These are phyloP conservation scores for Schoenoplectus tabernaemontani DNA, from an alignment of 202 grass and related monocot genomes.

Conservation along the genomic window DNA sequence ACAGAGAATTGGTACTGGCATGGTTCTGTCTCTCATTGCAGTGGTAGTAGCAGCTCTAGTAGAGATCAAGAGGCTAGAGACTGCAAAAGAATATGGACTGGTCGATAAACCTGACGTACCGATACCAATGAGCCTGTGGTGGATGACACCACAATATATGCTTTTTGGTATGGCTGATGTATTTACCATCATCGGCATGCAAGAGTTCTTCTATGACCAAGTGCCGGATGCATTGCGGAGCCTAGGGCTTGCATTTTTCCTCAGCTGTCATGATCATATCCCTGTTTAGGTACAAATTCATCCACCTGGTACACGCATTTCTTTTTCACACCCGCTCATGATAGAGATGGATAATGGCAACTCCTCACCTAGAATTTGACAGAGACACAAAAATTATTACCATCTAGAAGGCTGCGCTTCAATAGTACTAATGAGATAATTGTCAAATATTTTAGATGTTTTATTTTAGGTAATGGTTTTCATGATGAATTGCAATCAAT, in stretches of 20 bases:
- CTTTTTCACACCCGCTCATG: too few relatives aligned
- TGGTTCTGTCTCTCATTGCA: conserved; percentile 34
- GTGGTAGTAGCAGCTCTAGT: conserved; percentile 47
- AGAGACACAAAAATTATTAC: too few relatives aligned
- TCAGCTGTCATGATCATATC: too few relatives aligned
- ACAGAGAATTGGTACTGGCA: conserved; percentile 58
- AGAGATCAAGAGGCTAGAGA: conserved; percentile 42
- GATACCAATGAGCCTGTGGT: conserved; percentile 69
- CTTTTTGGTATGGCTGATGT: conserved; percentile 43
- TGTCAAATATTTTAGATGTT: too few relatives aligned
- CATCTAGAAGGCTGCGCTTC: too few relatives aligned
- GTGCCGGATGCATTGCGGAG: conserved; percentile 50
- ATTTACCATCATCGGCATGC: conserved; percentile 57
- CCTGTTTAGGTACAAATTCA: too few relatives aligned
- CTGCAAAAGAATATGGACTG: conserved; percentile 40
- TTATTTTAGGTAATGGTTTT: too few relatives aligned
- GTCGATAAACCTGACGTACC: conserved; percentile 36
- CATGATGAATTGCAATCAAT: too few relatives aligned
- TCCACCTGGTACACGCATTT: too few relatives aligned
- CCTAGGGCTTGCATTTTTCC: conserved; percentile 52
- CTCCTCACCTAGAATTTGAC: too few relatives aligned
- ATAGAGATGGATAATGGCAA: too few relatives aligned
- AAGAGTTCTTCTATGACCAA: conserved; percentile 94
- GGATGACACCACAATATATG: conserved; percentile 67
- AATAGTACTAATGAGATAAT: too few relatives aligned